Conservation (phyloP, 2,329 filamentous ascomycete species). For the Monilinia fructigena region DNA sequence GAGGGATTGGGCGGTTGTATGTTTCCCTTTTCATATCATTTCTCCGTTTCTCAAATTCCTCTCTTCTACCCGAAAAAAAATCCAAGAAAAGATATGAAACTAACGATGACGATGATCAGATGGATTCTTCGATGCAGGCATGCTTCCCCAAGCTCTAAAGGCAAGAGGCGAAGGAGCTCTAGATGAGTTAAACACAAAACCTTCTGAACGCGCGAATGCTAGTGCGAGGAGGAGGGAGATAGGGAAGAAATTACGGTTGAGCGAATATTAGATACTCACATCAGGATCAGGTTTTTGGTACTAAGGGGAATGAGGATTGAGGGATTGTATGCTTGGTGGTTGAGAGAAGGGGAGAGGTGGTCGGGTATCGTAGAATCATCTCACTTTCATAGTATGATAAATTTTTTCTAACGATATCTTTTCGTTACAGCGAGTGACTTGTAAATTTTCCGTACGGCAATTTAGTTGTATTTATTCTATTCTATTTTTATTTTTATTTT, state of each 20-base stretch:
- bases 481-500: too few relatives aligned
- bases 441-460: too few relatives aligned
- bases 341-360: too few relatives aligned
- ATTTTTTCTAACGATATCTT: too few relatives aligned
- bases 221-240: constrained; percentile 63
- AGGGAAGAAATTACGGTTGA: constrained; percentile 69
- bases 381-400: too few relatives aligned
- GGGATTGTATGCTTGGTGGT: too few relatives aligned
- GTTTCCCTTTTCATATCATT: constrained; percentile 45
- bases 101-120: constrained; percentile 53
- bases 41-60: neutral
- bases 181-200: constrained; percentile 48
- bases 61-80: too few relatives aligned
- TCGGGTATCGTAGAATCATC: too few relatives aligned
- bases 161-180: constrained; percentile 56
- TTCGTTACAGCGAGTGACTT: too few relatives aligned
- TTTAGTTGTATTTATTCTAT: too few relatives aligned
- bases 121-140: constrained; percentile 95
- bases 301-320: too few relatives aligned
- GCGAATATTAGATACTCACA: constrained; percentile 52
- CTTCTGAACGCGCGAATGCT: constrained; percentile 59
- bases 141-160: constrained; percentile 86
- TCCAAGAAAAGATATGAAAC: neutral
- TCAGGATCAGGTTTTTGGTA: too few relatives aligned
- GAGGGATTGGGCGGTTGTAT: constrained; percentile 92